phyloP scores from a whole-genome alignment of 2,329 filamentous ascomycete species.

The Aspergillus sp. region DNA sequence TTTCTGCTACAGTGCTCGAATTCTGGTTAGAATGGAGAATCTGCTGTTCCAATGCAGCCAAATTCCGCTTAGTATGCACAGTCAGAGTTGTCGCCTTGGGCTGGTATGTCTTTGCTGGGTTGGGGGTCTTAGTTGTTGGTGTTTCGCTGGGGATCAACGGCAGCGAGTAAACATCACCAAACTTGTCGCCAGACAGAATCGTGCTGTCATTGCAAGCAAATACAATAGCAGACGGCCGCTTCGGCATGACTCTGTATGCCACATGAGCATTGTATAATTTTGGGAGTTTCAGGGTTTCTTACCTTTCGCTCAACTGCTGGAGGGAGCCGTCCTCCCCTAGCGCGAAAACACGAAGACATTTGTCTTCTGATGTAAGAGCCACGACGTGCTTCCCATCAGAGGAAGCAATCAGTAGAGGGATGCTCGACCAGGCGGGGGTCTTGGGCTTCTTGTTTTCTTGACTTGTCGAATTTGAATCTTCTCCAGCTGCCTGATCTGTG shows the following conservation, averaged over 20 bases:
- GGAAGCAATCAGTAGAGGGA: conserved; percentile 65
- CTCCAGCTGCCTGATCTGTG: conserved; percentile 12
- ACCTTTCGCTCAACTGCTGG: conserved; percentile 68
- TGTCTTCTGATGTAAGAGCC: conserved; percentile 84
- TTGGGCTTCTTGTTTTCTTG: conserved; percentile 17
- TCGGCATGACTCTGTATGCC: conserved; percentile 68
- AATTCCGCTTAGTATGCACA: conserved; percentile 59
- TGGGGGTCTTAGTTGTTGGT: conserved; percentile 24
- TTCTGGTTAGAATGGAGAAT: conserved; percentile 42
- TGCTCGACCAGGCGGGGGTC: conserved; percentile 47
- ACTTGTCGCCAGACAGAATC: conserved; percentile 87
- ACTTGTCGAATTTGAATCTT: conserved; percentile 6
- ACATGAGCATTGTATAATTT: conserved; percentile 6
- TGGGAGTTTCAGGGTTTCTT: conserved; percentile 15
- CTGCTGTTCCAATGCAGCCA: conserved; percentile 54
- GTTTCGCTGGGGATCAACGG: conserved; percentile 56
- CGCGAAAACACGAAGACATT: conserved; percentile 77
- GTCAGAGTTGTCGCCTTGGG: conserved; percentile 55
- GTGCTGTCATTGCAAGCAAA: conserved; percentile 65
- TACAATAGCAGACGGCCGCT: conserved; percentile 73
- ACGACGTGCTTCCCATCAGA: conserved; percentile 64
- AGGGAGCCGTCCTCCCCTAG: conserved; percentile 59
- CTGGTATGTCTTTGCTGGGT: conserved; percentile 34
- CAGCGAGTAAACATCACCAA: conserved; percentile 89
- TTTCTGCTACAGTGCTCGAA: conserved; percentile 35